Conservation (phyloP, 164 flowering plant species). For the Aristolochia californica region DNA sequence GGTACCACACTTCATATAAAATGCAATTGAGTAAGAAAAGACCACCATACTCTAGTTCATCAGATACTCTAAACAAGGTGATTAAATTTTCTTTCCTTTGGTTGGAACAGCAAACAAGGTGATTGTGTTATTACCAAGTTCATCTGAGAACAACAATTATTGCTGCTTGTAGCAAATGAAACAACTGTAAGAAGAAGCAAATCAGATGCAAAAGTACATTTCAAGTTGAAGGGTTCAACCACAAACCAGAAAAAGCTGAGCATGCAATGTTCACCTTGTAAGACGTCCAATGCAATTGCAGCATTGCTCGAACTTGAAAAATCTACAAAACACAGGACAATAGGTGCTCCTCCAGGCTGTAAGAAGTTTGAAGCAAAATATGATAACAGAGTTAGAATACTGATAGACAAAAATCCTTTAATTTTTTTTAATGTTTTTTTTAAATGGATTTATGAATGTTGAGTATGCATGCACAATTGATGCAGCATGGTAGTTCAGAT, state of each 20-base stretch:
- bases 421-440: not conserved
- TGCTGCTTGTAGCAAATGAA: conserved; percentile 6
- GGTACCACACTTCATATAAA: no score
- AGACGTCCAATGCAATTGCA: conserved; percentile 76
- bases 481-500: no score
- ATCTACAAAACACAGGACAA: conserved; percentile 88
- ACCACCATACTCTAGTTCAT: no score
- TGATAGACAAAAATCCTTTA: not conserved
- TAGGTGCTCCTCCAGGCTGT: conserved; percentile 80
- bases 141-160: not conserved
- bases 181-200: conserved; percentile 5
- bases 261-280: conserved; percentile 59
- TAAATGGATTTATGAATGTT: not conserved
- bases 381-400: not conserved
- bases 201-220: not conserved
- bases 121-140: not conserved
- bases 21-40: no score
- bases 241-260: conserved; percentile 5
- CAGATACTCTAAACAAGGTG: no score
- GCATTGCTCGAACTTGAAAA: conserved; percentile 74
- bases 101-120: not conserved
- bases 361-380: conserved; percentile 1
- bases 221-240: not conserved
- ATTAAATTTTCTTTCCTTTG: no score
- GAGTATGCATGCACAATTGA: not conserved